Evolutionary conservation across 176 grass and related monocot species (phyloP).

Genomic region (Rhynchospora breviuscula): DNA sequence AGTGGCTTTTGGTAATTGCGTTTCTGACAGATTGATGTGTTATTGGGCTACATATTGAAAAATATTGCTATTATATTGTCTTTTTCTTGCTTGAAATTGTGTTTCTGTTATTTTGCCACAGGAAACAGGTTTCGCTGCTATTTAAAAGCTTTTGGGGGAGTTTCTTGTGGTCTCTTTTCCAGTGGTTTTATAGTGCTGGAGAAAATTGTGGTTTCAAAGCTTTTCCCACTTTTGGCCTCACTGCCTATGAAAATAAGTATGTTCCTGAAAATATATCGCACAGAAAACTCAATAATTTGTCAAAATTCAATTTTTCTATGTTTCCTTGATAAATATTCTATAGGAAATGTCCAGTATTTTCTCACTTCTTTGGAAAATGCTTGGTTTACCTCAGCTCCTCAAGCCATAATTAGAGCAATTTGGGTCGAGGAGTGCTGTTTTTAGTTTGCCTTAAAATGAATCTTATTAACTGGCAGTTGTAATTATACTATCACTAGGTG

Average conservation of each 20-base stretch:
- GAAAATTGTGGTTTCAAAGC: slow-evolving; percentile 37
- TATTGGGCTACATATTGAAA: neutral
- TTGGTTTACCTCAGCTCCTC: neutral
- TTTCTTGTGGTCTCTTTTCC: slow-evolving; percentile 41
- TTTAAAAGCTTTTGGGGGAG: slow-evolving; percentile 46
- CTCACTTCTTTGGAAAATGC: neutral
- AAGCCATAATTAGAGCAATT: neutral
- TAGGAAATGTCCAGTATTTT: neutral
- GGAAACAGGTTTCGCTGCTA: slow-evolving; percentile 38
- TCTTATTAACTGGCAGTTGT: neutral
- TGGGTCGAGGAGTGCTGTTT: neutral
- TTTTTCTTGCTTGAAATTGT: neutral
- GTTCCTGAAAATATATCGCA: neutral
- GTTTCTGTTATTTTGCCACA: slow-evolving; percentile 20
- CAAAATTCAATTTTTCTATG: neutral
- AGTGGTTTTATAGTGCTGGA: slow-evolving; percentile 51
- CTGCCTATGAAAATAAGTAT: slow-evolving; percentile 34
- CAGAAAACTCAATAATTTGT: neutral
- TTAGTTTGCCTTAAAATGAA: neutral
- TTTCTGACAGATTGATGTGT: neutral
- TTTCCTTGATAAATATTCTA: neutral
- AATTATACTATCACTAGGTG: neutral
- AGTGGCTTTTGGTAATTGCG: neutral
- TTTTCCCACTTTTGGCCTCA: slow-evolving; percentile 51
- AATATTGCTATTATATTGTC: neutral